These are phyloP conservation scores for Hapsidospora chrysogenum DNA, from an alignment of 495 filamentous ascomycete species.

Conservation along the genomic window DNA sequence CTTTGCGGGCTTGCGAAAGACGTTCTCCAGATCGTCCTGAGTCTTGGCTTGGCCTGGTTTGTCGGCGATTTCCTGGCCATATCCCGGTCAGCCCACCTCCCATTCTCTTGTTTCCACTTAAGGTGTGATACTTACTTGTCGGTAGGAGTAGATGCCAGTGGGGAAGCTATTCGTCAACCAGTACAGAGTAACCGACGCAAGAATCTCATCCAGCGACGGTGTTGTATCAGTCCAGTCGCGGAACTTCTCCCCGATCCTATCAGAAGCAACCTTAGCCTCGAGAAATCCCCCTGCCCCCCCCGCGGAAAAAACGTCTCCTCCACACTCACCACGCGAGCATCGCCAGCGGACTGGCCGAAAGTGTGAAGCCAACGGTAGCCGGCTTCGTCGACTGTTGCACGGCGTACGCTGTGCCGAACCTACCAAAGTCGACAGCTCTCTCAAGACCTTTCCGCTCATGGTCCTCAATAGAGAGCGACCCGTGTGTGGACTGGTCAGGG, in stretches of 20 bases:
- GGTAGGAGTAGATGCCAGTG: conserved; percentile 39
- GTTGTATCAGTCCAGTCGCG: conserved; percentile 38
- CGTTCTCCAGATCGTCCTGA: no score
- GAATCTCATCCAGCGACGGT: conserved; percentile 31
- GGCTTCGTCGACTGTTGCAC: conserved; percentile 37
- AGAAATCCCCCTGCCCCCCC: neutral
- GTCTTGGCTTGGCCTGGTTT: no score
- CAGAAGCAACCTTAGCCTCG: conserved; percentile 13
- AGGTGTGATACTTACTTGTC: conserved; percentile 7
- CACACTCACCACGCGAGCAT: conserved; percentile 34
- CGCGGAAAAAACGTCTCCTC: no score
- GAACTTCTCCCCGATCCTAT: conserved; percentile 39
- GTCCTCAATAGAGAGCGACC: conserved; percentile 14
- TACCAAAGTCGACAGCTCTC: conserved; percentile 15
- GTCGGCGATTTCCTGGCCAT: no score
- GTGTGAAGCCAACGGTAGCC: conserved; percentile 36
- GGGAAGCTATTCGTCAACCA: conserved; percentile 43
- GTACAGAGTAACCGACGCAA: conserved; percentile 37
- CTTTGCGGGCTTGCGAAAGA: neutral
- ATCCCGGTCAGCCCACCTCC: no score
- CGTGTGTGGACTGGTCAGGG: no score
- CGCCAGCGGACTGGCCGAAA: conserved; percentile 37
- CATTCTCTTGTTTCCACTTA: no score
- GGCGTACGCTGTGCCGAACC: conserved; percentile 29
- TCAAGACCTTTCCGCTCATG: conserved; percentile 19